Evolutionary conservation across 1,284 basidiomycete species (phyloP).

Genomic region (Lignosus rhinocerotis): DNA sequence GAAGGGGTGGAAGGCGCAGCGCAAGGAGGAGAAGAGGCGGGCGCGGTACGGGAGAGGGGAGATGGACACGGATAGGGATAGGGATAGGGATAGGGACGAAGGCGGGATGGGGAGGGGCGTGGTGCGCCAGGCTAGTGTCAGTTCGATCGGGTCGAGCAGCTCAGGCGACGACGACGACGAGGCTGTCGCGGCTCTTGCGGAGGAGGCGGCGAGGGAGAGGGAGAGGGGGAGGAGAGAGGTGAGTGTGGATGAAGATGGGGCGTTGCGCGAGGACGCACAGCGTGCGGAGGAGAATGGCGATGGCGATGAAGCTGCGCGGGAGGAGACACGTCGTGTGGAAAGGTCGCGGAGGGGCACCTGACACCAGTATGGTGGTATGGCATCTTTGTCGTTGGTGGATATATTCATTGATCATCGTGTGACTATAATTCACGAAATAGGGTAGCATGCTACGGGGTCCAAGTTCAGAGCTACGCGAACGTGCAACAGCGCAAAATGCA

Average conservation of each 20-base stretch:
- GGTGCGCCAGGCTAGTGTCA: conserved; percentile 17
- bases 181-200: conserved; percentile 1
- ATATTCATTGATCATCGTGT: too few species aligned
- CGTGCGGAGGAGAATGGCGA: conserved; percentile 27
- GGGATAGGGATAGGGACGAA: conserved; percentile 1
- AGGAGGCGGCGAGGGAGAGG: conserved; percentile 16
- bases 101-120: not conserved
- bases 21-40: conserved; percentile 28
- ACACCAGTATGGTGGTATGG: too few species aligned
- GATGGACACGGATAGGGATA: too few species aligned
- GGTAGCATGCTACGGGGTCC: too few species aligned
- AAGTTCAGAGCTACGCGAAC: not conserved
- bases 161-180: conserved; percentile 3
- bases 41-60: conserved; percentile 10
- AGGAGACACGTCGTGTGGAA: conserved; percentile 16
- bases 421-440: too few species aligned
- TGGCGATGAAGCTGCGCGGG: conserved; percentile 19
- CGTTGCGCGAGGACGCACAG: conserved; percentile 25
- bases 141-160: conserved; percentile 13
- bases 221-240: conserved; percentile 1
- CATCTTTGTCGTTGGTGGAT: too few species aligned
- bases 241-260: conserved; percentile 7
- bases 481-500: not conserved
- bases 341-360: not conserved
- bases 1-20: conserved; percentile 33